These are phyloP conservation scores for Pochonia chlamydosporia DNA, from an alignment of 2,329 filamentous ascomycete genomes.

Conservation along the genomic window DNA sequence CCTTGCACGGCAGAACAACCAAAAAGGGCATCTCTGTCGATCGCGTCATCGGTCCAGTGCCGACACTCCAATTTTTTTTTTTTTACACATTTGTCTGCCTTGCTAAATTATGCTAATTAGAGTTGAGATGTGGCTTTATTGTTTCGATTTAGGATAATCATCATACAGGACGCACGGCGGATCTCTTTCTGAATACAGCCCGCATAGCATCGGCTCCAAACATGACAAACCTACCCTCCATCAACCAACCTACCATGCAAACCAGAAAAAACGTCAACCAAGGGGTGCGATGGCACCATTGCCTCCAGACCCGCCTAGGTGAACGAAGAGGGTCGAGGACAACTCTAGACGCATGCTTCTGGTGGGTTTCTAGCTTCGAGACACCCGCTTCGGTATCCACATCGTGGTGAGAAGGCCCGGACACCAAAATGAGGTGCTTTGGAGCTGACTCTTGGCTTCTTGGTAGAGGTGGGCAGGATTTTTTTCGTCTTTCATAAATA, in stretches of 20 bases:
- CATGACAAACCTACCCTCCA: no score
- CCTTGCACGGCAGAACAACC: no score
- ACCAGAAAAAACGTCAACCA: conserved; percentile 9
- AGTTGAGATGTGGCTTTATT: no score
- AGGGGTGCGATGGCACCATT: conserved; percentile 16
- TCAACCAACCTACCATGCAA: no score
- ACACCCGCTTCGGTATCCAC: background rate
- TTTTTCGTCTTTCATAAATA: background rate
- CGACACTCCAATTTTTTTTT: background rate
- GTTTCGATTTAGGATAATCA: no score
- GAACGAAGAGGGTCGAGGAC: background rate
- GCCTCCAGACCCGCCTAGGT: conserved; percentile 8
- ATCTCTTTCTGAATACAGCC: no score
- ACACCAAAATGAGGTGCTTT: background rate
- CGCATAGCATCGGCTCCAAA: no score
- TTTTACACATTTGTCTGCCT: background rate
- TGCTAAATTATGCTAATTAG: no score
- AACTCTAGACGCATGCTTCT: background rate
- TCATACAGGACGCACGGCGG: no score
- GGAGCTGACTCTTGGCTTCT: background rate
- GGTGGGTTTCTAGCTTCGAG: conserved; percentile 3
- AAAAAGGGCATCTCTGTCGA: conserved; percentile 7
- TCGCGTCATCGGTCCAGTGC: conserved; percentile 18
- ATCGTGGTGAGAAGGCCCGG: background rate
- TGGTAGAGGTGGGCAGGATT: background rate